phyloP scores from a whole-genome alignment of 202 grass and related monocot species.

The Schoenoplectus tabernaemontani region DNA sequence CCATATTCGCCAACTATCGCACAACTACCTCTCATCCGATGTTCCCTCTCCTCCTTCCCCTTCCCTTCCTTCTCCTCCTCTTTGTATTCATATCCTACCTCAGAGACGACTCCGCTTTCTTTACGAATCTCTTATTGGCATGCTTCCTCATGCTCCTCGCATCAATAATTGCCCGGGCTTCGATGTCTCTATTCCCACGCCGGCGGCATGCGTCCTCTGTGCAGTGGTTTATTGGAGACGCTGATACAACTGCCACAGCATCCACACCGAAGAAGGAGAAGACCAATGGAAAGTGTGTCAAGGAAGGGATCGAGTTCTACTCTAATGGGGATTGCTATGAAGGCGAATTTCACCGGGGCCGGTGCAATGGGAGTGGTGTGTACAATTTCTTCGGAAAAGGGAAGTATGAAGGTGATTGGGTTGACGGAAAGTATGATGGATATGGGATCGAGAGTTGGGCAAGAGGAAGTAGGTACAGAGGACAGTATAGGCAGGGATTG shows the following conservation, averaged over 20 bases:
- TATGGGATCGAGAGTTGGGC: slow-evolving; percentile 76
- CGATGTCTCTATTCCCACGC: background rate
- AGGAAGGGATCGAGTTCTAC: slow-evolving; percentile 55
- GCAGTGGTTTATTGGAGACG: slow-evolving; percentile 67
- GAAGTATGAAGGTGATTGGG: slow-evolving; percentile 75
- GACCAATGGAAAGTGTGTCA: slow-evolving; percentile 12
- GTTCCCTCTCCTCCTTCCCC: slow-evolving; percentile 16
- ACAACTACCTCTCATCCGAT: background rate
- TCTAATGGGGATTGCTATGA: slow-evolving; percentile 72
- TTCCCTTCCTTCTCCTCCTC: slow-evolving; percentile 36
- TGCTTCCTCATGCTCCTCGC: slow-evolving; percentile 20
- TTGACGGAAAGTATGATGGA: slow-evolving; percentile 60
- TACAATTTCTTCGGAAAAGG: slow-evolving; percentile 71
- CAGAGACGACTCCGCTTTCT: slow-evolving; percentile 23
- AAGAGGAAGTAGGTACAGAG: slow-evolving; percentile 56
- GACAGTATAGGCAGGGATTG: slow-evolving; percentile 54
- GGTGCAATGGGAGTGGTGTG: slow-evolving; percentile 56
- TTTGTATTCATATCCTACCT: slow-evolving; percentile 20
- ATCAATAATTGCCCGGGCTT: background rate
- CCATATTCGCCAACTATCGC: background rate
- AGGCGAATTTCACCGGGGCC: slow-evolving; percentile 50
- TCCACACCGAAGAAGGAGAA: background rate
- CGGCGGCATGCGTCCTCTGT: slow-evolving; percentile 27
- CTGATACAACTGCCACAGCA: background rate
- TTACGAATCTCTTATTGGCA: slow-evolving; percentile 13